Evolutionary conservation across 495 filamentous ascomycete genomes (phyloP).

Genomic region (Aspergillus asperescens): DNA sequence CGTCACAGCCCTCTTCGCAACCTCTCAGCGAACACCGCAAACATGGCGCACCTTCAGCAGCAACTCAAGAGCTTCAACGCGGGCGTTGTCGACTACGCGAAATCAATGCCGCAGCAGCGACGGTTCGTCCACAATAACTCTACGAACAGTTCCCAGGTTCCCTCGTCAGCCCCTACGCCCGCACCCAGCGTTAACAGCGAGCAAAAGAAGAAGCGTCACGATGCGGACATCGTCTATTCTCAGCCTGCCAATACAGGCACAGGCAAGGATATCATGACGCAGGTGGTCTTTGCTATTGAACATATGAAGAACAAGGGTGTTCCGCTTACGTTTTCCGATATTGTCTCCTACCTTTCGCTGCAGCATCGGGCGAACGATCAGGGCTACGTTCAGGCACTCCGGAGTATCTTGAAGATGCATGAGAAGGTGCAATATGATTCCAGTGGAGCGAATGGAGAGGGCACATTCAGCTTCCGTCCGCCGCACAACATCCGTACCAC

Average conservation of each 20-base stretch:
- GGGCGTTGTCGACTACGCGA: slow-evolving; percentile 41
- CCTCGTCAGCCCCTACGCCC: slow-evolving; percentile 38
- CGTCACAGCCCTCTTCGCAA: background rate
- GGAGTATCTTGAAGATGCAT: slow-evolving; percentile 46
- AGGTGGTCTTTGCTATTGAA: slow-evolving; percentile 76
- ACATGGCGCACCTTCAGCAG: slow-evolving; percentile 44
- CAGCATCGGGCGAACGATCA: slow-evolving; percentile 47
- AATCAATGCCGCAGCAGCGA: slow-evolving; percentile 39
- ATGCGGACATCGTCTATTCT: slow-evolving; percentile 61
- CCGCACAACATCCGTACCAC: slow-evolving; percentile 70
- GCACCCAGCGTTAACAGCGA: slow-evolving; percentile 18
- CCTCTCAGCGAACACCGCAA: slow-evolving; percentile 11
- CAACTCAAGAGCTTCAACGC: slow-evolving; percentile 47
- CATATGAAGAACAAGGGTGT: slow-evolving; percentile 74
- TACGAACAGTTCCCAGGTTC: slow-evolving; percentile 35
- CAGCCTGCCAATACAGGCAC: slow-evolving; percentile 73
- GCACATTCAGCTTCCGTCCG: slow-evolving; percentile 72
- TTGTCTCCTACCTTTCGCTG: slow-evolving; percentile 70
- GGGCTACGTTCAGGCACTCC: slow-evolving; percentile 41
- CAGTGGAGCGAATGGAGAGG: slow-evolving; percentile 51
- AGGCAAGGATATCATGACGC: slow-evolving; percentile 73
- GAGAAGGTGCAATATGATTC: slow-evolving; percentile 67
- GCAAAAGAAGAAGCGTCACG: slow-evolving; percentile 45
- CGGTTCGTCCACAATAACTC: slow-evolving; percentile 33
- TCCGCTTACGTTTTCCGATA: slow-evolving; percentile 64